These are phyloP conservation scores for Fusarium abutilonis DNA, from an alignment of 2,329 filamentous ascomycete species.

Conservation along the genomic window DNA sequence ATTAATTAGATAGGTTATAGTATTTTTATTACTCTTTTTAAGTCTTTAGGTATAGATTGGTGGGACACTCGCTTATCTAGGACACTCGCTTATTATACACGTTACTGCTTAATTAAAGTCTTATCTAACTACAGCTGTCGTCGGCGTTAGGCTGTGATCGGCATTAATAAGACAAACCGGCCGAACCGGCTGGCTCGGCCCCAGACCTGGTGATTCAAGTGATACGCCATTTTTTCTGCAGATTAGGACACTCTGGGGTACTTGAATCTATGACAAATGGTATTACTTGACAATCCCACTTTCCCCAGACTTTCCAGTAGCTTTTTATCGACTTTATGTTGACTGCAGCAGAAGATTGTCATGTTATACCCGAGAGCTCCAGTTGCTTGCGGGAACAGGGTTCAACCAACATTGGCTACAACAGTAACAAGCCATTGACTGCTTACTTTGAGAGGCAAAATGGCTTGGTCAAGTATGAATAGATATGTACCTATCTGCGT, in stretches of 20 bases:
- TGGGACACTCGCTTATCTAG: too few species aligned
- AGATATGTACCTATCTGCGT: background rate
- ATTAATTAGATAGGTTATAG: background rate
- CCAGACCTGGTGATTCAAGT: constrained; percentile 4
- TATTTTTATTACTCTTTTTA: background rate
- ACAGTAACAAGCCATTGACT: constrained; percentile 5
- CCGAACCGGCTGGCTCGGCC: constrained; percentile 26
- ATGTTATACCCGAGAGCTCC: background rate
- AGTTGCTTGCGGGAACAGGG: constrained; percentile 5
- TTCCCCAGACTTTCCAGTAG: constrained; percentile 23
- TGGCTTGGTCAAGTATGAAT: too few species aligned
- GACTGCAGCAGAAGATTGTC: background rate
- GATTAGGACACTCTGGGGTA: constrained; percentile 28
- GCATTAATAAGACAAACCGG: constrained; percentile 15
- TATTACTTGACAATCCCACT: constrained; percentile 22
- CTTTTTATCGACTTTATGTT: background rate
- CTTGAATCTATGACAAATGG: constrained; percentile 35
- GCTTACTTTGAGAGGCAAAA: background rate
- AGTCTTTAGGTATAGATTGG: background rate
- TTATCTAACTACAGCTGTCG: background rate
- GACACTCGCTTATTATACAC: background rate
- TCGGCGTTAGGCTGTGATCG: constrained; percentile 17
- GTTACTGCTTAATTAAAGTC: too few species aligned
- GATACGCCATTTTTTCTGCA: constrained; percentile 10
- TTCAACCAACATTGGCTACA: background rate